Base-by-base conservation (phyloP, 2,329 filamentous ascomycete species). In the Drechslerella coelobrocha region DNA sequence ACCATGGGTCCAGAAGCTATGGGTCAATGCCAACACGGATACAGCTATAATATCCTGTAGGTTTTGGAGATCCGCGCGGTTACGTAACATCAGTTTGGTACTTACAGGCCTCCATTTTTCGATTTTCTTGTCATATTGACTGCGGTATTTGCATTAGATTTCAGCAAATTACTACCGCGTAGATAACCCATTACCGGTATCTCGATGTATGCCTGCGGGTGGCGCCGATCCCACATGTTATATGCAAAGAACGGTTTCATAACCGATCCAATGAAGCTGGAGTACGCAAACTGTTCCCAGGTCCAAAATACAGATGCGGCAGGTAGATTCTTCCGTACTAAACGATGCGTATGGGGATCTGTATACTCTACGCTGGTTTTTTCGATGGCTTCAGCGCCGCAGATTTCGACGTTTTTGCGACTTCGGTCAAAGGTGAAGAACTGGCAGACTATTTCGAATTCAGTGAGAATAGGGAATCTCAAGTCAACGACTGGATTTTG, bases 231-330 rank as follows among this genome's bases (percentile, higher is more conserved):
- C 29, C 10, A 31, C 21, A 19, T 10, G 2, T 19, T 29, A 26
- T 61, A 29, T 2, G 19, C 26, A 27, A 68, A 61, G n/a, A 68
- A 68, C 9, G 55, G 62, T 23, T 60, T 55, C 29, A 68, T 27
- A 3, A 51, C 55, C 4, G 62, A 55, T 41, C 62, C 60, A 21
- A 24, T 8, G 7, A 17, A 23, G 12, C 41, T 55, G 24, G 14
- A 12, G 43, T 48, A 51, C 14, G 39, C 23, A 19, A 26, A 24
- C 2, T 53, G 14, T 0, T 24, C 62, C 62, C 62, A 68, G 24
- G 50, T 61, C 61, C 62, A 68, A 31, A 68, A 68, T 17, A 68
- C 37, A 0, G 62, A 68, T n/a, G 53, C 27, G 1, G 45, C 55
- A 1, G 62, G 62, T 1, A 68, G 41, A 34, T 55, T 60, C 14